Conservation (phyloP, 495 filamentous ascomycete species). For the Pyrenula aspistea region DNA sequence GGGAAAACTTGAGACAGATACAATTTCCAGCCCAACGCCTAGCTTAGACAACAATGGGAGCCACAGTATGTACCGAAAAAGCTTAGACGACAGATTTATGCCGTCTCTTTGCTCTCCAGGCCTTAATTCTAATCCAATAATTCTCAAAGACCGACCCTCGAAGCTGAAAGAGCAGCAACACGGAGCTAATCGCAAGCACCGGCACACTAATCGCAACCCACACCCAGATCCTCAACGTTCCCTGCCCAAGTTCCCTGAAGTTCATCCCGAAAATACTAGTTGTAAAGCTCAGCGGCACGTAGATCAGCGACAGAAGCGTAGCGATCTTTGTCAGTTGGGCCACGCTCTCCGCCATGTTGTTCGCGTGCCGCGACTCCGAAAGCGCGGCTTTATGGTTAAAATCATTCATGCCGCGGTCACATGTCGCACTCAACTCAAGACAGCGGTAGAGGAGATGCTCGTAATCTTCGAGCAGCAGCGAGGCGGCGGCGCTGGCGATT, state of each 20-base stretch:
- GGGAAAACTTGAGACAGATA: too few relatives aligned
- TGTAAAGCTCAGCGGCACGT: slow-evolving; percentile 2
- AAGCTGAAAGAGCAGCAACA: not conserved
- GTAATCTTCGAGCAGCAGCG: slow-evolving; percentile 14
- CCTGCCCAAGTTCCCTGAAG: slow-evolving; percentile 14
- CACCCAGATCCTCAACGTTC: not conserved
- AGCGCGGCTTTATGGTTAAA: slow-evolving; percentile 13
- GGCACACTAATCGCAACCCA: not conserved
- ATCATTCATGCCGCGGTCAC: slow-evolving; percentile 10
- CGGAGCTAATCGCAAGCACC: not conserved
- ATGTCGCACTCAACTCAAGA: slow-evolving; percentile 5
- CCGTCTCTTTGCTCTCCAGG: not conserved
- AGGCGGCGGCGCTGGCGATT: slow-evolving; percentile 1
- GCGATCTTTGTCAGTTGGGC: slow-evolving; percentile 6
- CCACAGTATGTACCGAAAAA: too few relatives aligned
- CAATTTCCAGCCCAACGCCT: too few relatives aligned
- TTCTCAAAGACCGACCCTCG: not conserved
- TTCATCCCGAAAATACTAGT: slow-evolving; percentile 29
- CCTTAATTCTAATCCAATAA: not conserved
- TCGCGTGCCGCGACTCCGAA: slow-evolving; percentile 17
- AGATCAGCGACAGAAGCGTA: slow-evolving; percentile 14
- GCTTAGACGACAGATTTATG: too few relatives aligned
- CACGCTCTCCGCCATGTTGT: slow-evolving; percentile 13
- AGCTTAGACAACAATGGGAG: too few relatives aligned
- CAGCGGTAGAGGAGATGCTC: slow-evolving; percentile 6